Evolutionary conservation across 2,329 filamentous ascomycete genomes (phyloP), one percentile per base, ranked within the genome.

Genomic region (Penicillium thymicola): DNA sequence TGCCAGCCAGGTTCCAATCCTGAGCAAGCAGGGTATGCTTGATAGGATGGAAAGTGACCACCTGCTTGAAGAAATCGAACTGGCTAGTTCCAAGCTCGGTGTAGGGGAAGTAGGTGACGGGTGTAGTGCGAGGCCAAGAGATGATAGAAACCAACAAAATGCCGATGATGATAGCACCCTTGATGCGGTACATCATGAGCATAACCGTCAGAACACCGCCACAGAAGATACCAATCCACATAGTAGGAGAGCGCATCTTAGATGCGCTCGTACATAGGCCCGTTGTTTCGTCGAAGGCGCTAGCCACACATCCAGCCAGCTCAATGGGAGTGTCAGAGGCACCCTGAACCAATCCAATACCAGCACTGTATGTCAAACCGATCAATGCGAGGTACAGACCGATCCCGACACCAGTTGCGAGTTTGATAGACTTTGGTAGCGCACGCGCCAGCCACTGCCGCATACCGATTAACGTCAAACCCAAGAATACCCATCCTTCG

Each of bases 181-280:
- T 93, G 73, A 95, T 85, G 21, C 90, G 86, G 73, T 91, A 95
- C 79, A 92, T 83, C 86, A 93, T 89, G 52, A 95, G 78, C 62
- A 94, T 77, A 32, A 87, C 87, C 1, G 90, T 95, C 47, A 95
- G 76, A 61, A 95, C 82, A 58, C 90, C 90, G 42, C 90, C 90
- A 64, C 88, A 89, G 79, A 95, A 94, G 65, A 95, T 92, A 37
- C 90, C 91, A 50, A 95, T 81, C 91, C 91, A 96, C 83, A 95
- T 85, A 25, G 87, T 85, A 1, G 90, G 89, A 67, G 83, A 90
- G 59, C 89, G 85, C 90, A 96, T 93, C 81, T 92, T 92, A 14
- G 30, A 32, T 32, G 30, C 30, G 48, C 78, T 76, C 0, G 83
- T 82, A 70, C 90, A 94, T 7, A 84, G 66, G 10, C 87, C 88